Conservation (phyloP, 2,329 filamentous ascomycete genomes). For the Curvularia eragrostidis region DNA sequence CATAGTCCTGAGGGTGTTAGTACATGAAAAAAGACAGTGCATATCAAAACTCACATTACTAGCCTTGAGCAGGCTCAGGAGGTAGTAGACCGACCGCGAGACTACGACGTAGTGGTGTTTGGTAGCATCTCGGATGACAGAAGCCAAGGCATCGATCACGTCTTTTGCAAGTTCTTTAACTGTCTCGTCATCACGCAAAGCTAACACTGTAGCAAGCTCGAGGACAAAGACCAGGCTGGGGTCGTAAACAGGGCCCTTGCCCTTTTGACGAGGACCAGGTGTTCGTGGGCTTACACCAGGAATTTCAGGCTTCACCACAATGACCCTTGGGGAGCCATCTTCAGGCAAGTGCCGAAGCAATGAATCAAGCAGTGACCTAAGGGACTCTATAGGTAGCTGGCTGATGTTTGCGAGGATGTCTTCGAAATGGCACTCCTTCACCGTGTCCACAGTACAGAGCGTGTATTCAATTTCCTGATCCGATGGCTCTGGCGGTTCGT, state of each 20-base stretch:
- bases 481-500: constrained; percentile 95
- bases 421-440: constrained; percentile 85
- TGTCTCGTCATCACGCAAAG: constrained; percentile 76
- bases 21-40: background rate
- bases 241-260: constrained; percentile 74
- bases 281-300: constrained; percentile 66
- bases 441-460: constrained; percentile 89
- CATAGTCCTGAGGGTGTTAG: constrained; percentile 68
- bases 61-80: constrained; percentile 78
- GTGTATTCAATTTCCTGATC: constrained; percentile 97
- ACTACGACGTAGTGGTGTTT: constrained; percentile 84
- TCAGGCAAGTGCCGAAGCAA: constrained; percentile 87
- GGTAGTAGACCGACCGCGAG: constrained; percentile 84
- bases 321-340: constrained; percentile 78
- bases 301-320: constrained; percentile 87
- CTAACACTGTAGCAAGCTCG: constrained; percentile 84
- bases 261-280: constrained; percentile 64
- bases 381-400: constrained; percentile 64
- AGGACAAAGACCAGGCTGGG: constrained; percentile 88
- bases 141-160: constrained; percentile 81
- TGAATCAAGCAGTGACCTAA: constrained; percentile 71
- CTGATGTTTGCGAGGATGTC: constrained; percentile 84
- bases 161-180: constrained; percentile 76
- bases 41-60: constrained; percentile 72
- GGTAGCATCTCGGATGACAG: constrained; percentile 77